Evolutionary conservation across 1,139 yeast genomes (phyloP).

Genomic region (Hyphopichia wangnamkhiaoensis): DNA sequence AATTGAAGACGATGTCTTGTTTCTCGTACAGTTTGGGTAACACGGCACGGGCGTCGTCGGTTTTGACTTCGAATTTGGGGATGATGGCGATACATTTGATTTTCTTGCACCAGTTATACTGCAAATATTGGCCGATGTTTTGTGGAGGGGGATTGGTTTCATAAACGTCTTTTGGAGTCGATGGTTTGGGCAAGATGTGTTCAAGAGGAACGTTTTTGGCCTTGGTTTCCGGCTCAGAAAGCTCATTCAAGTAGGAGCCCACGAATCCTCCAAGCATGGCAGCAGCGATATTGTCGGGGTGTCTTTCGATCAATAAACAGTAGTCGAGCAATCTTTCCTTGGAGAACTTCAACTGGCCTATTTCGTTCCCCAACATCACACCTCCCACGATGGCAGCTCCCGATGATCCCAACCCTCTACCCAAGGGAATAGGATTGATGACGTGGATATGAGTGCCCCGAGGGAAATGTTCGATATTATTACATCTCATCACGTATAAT

Average conservation of each 20-base stretch:
- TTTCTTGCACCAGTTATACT: constrained; percentile 78
- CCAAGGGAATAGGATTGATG: constrained; percentile 88
- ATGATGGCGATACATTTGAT: constrained; percentile 88
- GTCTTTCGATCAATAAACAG: constrained; percentile 95
- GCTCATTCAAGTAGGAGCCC: constrained; percentile 86
- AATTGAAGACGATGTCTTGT: constrained; percentile 82
- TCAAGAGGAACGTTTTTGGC: constrained; percentile 82
- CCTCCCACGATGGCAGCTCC: constrained; percentile 99
- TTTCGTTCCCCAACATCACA: constrained; percentile 83
- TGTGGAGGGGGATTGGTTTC: constrained; percentile 47
- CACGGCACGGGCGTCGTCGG: constrained; percentile 88
- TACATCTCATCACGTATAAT: constrained; percentile 82
- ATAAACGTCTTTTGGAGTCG: constrained; percentile 58
- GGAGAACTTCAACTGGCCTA: constrained; percentile 70
- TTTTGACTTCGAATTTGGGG: constrained; percentile 91
- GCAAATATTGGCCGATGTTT: constrained; percentile 85
- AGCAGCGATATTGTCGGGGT: constrained; percentile 97
- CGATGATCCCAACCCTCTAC: constrained; percentile 96
- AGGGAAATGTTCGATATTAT: constrained; percentile 74
- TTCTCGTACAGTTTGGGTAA: constrained; percentile 80
- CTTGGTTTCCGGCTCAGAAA: constrained; percentile 66
- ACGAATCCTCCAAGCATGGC: constrained; percentile 99
- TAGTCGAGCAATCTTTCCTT: constrained; percentile 88
- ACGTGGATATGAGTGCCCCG: constrained; percentile 81
- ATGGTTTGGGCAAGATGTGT: constrained; percentile 78